These are phyloP conservation scores for Starmerella apis DNA, from an alignment of 805 yeast species.

Conservation along the genomic window DNA sequence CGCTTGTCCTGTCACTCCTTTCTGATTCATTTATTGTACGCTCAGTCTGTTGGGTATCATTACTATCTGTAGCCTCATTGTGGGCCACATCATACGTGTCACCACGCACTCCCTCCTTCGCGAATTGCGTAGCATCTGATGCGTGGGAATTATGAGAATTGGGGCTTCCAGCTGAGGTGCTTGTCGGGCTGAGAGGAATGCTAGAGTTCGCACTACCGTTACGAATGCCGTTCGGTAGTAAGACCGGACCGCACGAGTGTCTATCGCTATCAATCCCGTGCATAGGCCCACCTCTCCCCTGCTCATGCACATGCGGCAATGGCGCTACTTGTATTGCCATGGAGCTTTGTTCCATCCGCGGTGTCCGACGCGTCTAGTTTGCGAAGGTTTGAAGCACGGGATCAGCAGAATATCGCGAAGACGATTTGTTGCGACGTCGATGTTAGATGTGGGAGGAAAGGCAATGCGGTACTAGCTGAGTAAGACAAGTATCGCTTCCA, in stretches of 20 bases:
- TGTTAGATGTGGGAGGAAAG: conserved; percentile 3
- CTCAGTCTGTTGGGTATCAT: neutral
- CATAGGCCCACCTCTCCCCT: conserved; percentile 1
- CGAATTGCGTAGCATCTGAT: conserved; percentile 3
- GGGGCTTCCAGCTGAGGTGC: conserved; percentile 1
- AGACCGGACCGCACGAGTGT: neutral
- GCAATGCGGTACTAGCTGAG: conserved; percentile 6
- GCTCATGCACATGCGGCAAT: conserved; percentile 4
- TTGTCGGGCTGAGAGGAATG: neutral
- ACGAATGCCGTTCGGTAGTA: neutral
- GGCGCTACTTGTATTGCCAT: conserved; percentile 8
- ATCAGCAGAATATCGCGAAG: neutral
- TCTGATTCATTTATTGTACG: neutral
- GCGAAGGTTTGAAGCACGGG: conserved; percentile 2
- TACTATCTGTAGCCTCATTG: neutral
- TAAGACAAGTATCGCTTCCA: conserved; percentile 6
- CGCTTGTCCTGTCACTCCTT: neutral
- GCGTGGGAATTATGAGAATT: neutral
- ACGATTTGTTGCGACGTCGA: conserved; percentile 9
- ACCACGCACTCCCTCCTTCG: neutral
- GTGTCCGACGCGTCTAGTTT: neutral
- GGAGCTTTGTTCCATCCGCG: conserved; percentile 5
- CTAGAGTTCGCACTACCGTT: neutral
- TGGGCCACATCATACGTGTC: neutral
- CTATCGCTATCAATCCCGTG: conserved; percentile 2